Percentiles rank a stretch among this genome's conserved stretches.
Conservation (phyloP, 495 filamentous ascomycete genomes). For the Xylaria palmicola region DNA sequence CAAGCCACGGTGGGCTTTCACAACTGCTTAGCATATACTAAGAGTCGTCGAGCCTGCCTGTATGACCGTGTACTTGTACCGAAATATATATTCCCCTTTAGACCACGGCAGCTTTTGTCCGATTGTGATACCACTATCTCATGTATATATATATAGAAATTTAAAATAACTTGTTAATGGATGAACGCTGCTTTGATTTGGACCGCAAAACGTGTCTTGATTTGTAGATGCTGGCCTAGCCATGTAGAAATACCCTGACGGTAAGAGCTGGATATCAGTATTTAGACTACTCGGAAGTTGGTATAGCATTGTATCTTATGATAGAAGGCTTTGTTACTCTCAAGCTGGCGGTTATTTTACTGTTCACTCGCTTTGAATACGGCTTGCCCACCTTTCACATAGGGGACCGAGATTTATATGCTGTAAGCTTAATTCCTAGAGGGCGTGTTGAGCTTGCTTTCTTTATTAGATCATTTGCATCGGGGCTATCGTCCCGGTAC, state of each 20-base stretch:
- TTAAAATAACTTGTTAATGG: background rate
- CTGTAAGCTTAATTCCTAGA: too few relatives aligned
- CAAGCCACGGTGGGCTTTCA: background rate
- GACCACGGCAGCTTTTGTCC: background rate
- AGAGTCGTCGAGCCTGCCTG: background rate
- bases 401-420: too few relatives aligned
- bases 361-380: too few relatives aligned
- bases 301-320: background rate
- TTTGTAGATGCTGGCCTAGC: too few relatives aligned
- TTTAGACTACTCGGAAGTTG: background rate
- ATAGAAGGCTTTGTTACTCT: background rate
- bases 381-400: too few relatives aligned
- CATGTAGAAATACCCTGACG: background rate
- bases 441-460: too few relatives aligned
- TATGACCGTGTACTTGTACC: background rate
- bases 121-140: background rate
- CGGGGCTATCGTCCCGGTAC: too few relatives aligned
- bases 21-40: background rate
- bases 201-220: background rate
- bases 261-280: background rate
- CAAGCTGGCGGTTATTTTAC: too few relatives aligned
- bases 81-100: conserved; percentile 8
- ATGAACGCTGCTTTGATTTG: background rate
- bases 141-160: conserved; percentile 2
- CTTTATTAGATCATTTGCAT: too few relatives aligned